These are phyloP conservation scores for Cyclocybe cylindracea DNA, from an alignment of 768 basidiomycete genomes.

Conservation along the genomic window DNA sequence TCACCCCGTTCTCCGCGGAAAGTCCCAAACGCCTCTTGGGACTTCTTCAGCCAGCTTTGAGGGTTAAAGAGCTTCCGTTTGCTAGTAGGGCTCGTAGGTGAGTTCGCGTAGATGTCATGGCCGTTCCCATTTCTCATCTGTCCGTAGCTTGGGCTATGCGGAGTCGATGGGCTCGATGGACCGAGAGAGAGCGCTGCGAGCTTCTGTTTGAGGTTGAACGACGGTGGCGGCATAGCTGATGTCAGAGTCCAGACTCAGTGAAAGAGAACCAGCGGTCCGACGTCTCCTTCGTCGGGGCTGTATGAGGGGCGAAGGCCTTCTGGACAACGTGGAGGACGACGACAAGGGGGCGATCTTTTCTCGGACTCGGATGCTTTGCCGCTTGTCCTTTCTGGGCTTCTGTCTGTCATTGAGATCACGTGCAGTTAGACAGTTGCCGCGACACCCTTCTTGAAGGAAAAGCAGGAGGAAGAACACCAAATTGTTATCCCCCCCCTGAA, in stretches of 20 bases:
- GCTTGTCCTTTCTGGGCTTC: too few species aligned
- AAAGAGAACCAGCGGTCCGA: too few species aligned
- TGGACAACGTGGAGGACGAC: too few species aligned
- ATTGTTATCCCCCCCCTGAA: too few species aligned
- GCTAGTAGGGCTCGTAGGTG: slow-evolving; percentile 16
- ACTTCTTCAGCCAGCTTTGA: slow-evolving; percentile 49
- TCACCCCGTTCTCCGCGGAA: slow-evolving; percentile 16
- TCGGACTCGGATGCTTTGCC: too few species aligned
- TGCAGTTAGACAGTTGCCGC: too few species aligned
- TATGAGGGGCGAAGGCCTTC: too few species aligned
- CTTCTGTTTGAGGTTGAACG: slow-evolving; percentile 61
- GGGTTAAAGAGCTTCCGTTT: slow-evolving; percentile 43
- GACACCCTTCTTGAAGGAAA: too few species aligned
- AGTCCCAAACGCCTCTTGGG: slow-evolving; percentile 22
- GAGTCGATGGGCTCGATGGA: slow-evolving; percentile 47
- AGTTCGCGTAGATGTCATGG: slow-evolving; percentile 10
- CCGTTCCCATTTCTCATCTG: slow-evolving; percentile 9
- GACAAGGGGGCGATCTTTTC: too few species aligned
- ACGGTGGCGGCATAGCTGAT: slow-evolving; percentile 19
- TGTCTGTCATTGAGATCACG: too few species aligned
- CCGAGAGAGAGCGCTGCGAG: slow-evolving; percentile 63
- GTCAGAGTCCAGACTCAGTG: neutral
- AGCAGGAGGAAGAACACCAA: too few species aligned
- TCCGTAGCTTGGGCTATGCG: slow-evolving; percentile 17
- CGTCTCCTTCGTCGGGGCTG: too few species aligned